Percentiles rank a stretch among this genome's conserved stretches.
Conservation (phyloP, 2,329 filamentous ascomycete species). For the Colletotrichum sp. region DNA sequence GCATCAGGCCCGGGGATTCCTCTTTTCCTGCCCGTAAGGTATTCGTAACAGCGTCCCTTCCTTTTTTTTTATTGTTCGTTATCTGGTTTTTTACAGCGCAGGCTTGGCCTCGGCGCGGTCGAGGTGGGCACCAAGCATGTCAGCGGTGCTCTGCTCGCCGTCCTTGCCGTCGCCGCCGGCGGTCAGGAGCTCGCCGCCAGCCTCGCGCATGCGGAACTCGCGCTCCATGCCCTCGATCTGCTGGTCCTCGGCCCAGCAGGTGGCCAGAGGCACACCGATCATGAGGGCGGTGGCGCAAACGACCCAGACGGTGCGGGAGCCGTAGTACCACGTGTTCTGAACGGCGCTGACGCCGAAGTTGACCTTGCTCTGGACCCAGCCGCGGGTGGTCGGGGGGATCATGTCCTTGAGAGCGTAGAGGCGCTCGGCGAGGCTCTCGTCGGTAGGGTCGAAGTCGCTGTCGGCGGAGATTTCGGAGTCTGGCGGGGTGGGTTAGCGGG, state of each 20-base stretch:
- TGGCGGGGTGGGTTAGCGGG: conserved; percentile 35
- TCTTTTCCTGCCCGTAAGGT: conserved; percentile 6
- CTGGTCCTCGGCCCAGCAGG: conserved; percentile 95
- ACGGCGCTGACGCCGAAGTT: conserved; percentile 61
- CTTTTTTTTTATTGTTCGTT: conserved; percentile 18
- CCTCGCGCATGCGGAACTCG: conserved; percentile 95
- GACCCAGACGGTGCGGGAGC: conserved; percentile 84
- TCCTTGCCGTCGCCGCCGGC: conserved; percentile 42
- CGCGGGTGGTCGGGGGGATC: conserved; percentile 73
- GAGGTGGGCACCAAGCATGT: conserved; percentile 55
- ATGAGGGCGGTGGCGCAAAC: conserved; percentile 88
- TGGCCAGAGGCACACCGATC: conserved; percentile 89
- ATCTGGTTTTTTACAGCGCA: conserved; percentile 46
- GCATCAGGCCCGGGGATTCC: neutral
- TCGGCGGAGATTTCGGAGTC: conserved; percentile 87
- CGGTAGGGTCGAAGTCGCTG: conserved; percentile 67
- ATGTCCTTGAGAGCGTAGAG: conserved; percentile 78
- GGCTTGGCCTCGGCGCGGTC: conserved; percentile 52
- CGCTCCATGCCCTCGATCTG: conserved; percentile 97
- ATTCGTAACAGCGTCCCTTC: neutral
- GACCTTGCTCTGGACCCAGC: conserved; percentile 67
- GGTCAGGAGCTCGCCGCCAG: conserved; percentile 74
- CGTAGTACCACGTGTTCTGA: conserved; percentile 65
- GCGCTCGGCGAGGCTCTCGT: conserved; percentile 70
- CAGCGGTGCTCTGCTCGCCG: conserved; percentile 44